Percentiles rank a stretch among this genome's conserved stretches.
Conservation (phyloP, 768 basidiomycete species). For the Lyophyllum semitale region DNA sequence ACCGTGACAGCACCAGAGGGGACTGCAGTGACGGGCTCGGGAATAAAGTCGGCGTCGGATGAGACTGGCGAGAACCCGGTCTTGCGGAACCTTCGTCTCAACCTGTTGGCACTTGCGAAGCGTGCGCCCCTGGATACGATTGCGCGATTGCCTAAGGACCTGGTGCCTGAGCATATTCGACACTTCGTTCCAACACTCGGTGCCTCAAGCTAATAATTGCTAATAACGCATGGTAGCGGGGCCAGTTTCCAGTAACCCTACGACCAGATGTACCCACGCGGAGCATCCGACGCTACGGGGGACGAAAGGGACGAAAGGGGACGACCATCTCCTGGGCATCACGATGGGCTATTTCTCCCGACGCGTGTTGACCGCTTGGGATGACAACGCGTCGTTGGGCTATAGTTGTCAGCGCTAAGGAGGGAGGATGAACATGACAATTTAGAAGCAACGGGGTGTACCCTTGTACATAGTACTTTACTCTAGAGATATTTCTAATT, state of each 20-base stretch:
- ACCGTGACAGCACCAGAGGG: slow-evolving; percentile 3
- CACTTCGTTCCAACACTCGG: slow-evolving; percentile 60
- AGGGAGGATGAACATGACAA: no score
- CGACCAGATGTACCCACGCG: neutral
- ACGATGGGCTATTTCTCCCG: no score
- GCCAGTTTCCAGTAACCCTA: no score
- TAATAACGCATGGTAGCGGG: no score
- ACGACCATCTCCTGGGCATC: no score
- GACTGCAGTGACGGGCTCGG: neutral
- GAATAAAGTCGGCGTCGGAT: neutral
- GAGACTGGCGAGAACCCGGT: slow-evolving; percentile 44
- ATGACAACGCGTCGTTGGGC: no score
- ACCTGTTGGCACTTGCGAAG: slow-evolving; percentile 76
- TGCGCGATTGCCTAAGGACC: slow-evolving; percentile 58
- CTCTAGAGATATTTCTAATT: no score
- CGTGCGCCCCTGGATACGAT: slow-evolving; percentile 76
- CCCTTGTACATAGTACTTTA: no score
- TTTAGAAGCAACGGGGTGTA: no score
- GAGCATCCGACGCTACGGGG: neutral
- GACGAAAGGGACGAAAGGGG: no score
- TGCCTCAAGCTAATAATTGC: slow-evolving; percentile 16
- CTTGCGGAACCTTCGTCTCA: slow-evolving; percentile 63
- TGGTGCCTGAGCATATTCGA: slow-evolving; percentile 68
- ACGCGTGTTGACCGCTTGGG: no score
- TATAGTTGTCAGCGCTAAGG: no score